Evolutionary conservation across 768 basidiomycete species (phyloP).

Genomic region (Piloderma croceum): DNA sequence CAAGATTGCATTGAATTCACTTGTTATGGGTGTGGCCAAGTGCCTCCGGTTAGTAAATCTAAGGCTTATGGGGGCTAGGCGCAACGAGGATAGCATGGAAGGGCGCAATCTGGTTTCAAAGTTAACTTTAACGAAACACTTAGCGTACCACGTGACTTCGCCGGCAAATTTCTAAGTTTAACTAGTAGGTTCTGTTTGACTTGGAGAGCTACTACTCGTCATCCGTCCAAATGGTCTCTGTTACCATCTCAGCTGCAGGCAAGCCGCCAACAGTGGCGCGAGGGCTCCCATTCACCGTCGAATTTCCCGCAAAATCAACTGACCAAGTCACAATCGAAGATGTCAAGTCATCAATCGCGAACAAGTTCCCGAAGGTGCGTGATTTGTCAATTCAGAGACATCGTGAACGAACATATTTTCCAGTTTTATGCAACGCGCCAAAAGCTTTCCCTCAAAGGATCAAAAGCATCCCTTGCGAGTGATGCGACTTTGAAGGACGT

Average conservation of each 20-base stretch:
- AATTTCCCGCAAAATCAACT: conserved; percentile 38
- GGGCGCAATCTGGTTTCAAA: too few relatives aligned
- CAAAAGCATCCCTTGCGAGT: conserved; percentile 58
- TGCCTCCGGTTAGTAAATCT: too few relatives aligned
- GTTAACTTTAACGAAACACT: too few relatives aligned
- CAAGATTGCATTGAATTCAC: too few relatives aligned
- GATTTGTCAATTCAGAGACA: not conserved
- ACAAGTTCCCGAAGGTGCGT: conserved; percentile 9
- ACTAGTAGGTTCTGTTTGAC: too few relatives aligned
- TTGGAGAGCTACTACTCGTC: too few relatives aligned
- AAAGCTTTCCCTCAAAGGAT: conserved; percentile 60
- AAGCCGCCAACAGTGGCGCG: conserved; percentile 43
- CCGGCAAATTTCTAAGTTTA: too few relatives aligned
- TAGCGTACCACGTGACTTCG: too few relatives aligned
- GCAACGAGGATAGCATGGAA: too few relatives aligned
- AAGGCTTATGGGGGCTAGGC: too few relatives aligned
- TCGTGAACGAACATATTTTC: not conserved
- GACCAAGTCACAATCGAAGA: conserved; percentile 56
- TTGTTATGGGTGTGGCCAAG: too few relatives aligned
- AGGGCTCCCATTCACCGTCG: conserved; percentile 45
- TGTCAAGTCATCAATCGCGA: conserved; percentile 55
- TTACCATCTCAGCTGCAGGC: conserved; percentile 50
- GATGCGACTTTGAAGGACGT: conserved; percentile 52
- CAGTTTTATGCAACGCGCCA: conserved; percentile 74
- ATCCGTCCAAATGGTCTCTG: conserved; percentile 15